Evolutionary conservation across 2,329 filamentous ascomycete genomes (phyloP).

Genomic region (Phaeoacremonium minimum): DNA sequence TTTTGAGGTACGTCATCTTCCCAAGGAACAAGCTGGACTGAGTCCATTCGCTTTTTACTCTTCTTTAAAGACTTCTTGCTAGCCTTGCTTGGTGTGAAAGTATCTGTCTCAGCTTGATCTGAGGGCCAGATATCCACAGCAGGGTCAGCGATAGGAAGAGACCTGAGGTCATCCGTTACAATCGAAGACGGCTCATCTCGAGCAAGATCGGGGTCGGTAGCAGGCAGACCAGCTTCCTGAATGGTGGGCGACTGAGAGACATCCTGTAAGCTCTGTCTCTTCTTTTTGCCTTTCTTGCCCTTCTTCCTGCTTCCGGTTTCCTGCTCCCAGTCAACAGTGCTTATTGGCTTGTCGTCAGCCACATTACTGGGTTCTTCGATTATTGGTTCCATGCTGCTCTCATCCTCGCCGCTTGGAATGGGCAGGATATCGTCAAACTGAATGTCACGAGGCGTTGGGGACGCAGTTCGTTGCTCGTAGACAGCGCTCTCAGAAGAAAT

Average conservation of each 20-base stretch:
- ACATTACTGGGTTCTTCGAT: neutral
- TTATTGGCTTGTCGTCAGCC: too few species aligned
- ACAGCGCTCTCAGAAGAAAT: neutral
- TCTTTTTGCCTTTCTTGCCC: conserved; percentile 24
- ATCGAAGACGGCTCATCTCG: neutral
- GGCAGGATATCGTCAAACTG: too few species aligned
- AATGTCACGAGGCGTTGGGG: conserved; percentile 1
- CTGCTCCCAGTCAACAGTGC: conserved; percentile 14
- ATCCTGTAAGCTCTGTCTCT: too few species aligned
- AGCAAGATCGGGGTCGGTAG: neutral
- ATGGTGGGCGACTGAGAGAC: too few species aligned
- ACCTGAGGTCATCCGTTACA: neutral
- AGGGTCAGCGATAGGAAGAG: neutral
- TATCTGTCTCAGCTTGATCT: neutral
- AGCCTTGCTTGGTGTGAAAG: neutral
- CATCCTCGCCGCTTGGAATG: too few species aligned
- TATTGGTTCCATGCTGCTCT: conserved; percentile 6
- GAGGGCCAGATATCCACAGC: neutral
- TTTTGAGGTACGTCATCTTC: too few species aligned
- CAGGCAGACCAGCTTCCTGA: too few species aligned
- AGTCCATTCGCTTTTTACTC: too few species aligned
- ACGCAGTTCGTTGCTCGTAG: too few species aligned
- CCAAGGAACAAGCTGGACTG: too few species aligned
- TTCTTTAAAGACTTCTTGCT: too few species aligned
- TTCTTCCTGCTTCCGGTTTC: conserved; percentile 24